These are phyloP conservation scores for Akanthomyces muscarius DNA, from an alignment of 2,329 filamentous ascomycete species.

Conservation along the genomic window DNA sequence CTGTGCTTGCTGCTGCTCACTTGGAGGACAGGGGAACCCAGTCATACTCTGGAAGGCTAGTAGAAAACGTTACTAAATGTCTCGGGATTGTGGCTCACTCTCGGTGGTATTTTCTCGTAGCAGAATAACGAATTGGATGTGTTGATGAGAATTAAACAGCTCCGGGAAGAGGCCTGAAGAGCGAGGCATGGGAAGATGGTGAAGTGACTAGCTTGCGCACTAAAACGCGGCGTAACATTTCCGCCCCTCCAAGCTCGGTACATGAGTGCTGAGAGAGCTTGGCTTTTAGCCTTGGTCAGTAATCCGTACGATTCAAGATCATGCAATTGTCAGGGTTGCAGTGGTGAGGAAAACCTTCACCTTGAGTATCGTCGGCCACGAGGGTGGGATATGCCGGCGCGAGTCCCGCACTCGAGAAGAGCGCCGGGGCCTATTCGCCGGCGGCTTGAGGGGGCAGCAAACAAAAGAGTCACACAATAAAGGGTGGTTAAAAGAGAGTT, in stretches of 20 bases:
- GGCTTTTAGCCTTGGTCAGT: neutral
- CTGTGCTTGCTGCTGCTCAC: slow-evolving; percentile 1
- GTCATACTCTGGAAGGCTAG: neutral
- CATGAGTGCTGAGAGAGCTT: neutral
- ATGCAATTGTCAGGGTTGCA: neutral
- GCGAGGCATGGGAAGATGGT: neutral
- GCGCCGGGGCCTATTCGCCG: neutral
- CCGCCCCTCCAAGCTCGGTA: slow-evolving; percentile 2
- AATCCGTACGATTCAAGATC: neutral
- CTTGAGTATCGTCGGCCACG: neutral
- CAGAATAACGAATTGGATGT: neutral
- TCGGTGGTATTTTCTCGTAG: neutral
- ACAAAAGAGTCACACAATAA: neutral
- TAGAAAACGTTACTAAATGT: slow-evolving; percentile 4
- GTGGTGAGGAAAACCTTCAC: neutral
- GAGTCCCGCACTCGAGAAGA: neutral
- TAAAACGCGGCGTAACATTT: slow-evolving; percentile 1
- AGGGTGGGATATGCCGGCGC: neutral
- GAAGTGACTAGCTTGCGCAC: neutral
- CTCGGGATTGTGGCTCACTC: neutral
- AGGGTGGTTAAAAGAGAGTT: slow-evolving; percentile 4
- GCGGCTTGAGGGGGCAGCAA: neutral
- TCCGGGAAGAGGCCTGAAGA: neutral
- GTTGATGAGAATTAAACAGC: neutral
- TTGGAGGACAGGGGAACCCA: slow-evolving; percentile 4